Evolutionary conservation across 768 basidiomycete genomes (phyloP).

Genomic region (Harrya chromipes): DNA sequence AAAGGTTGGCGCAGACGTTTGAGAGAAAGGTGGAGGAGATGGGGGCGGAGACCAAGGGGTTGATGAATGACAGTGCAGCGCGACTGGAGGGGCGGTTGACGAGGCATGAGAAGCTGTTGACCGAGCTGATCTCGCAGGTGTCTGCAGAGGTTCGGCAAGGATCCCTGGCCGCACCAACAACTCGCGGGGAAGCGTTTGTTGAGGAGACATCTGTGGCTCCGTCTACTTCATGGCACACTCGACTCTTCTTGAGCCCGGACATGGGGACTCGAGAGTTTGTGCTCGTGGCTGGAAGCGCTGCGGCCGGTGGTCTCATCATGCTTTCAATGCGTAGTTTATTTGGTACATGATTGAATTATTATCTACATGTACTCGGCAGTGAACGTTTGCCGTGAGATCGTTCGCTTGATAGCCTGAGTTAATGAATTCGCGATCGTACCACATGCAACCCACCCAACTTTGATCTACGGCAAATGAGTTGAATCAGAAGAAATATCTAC

Average conservation of each 20-base stretch:
- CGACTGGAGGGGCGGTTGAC: conserved; percentile 48
- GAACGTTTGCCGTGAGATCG: no score
- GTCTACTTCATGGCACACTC: conserved; percentile 8
- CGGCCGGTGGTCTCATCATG: conserved; percentile 24
- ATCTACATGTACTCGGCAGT: no score
- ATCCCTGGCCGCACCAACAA: not conserved
- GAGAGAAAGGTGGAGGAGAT: conserved; percentile 76
- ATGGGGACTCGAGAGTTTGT: conserved; percentile 19
- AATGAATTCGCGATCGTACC: no score
- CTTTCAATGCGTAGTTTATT: conserved; percentile 23
- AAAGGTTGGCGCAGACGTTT: conserved; percentile 81
- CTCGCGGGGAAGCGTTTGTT: conserved; percentile 2
- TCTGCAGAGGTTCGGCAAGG: conserved; percentile 15
- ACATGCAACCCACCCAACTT: no score
- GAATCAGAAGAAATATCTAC: no score
- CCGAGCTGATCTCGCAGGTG: conserved; percentile 24
- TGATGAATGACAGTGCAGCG: conserved; percentile 47
- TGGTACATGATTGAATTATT: conserved; percentile 15
- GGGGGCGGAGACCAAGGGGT: conserved; percentile 35
- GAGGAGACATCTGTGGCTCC: not conserved
- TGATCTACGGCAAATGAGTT: no score
- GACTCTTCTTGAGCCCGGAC: not conserved
- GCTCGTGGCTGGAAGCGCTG: conserved; percentile 30
- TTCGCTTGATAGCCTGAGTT: no score
- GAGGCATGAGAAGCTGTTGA: conserved; percentile 41